These are phyloP conservation scores for Septoria linicola DNA, from an alignment of 2,329 filamentous ascomycete species.

Conservation along the genomic window DNA sequence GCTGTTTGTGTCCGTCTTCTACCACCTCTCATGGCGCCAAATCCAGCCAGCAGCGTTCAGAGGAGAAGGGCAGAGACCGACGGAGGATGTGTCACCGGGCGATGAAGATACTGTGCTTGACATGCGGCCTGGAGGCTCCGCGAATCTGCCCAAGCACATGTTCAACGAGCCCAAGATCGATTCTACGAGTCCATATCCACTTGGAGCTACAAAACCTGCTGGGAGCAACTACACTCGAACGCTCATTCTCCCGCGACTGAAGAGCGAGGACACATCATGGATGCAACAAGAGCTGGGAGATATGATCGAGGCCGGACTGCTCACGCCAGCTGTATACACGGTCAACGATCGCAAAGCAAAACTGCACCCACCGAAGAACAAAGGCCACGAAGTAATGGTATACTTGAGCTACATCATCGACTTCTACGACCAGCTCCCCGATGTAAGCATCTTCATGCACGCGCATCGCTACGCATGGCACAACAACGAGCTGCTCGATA, in stretches of 20 bases:
- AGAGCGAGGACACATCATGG: conserved; percentile 55
- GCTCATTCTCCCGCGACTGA: conserved; percentile 55
- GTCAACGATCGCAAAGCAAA: conserved; percentile 49
- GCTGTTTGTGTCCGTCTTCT: conserved; percentile 40
- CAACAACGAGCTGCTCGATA: conserved; percentile 53
- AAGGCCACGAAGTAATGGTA: conserved; percentile 63
- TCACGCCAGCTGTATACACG: conserved; percentile 52
- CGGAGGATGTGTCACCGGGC: conserved; percentile 22
- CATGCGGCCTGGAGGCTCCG: too few species aligned
- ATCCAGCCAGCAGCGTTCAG: conserved; percentile 44
- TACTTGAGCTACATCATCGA: conserved; percentile 63
- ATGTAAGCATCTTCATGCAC: conserved; percentile 62
- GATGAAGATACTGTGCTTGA: conserved; percentile 13
- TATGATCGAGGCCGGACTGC: conserved; percentile 33
- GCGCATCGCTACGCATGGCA: conserved; percentile 60
- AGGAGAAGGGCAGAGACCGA: conserved; percentile 38
- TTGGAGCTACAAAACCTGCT: conserved; percentile 43
- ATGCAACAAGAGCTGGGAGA: conserved; percentile 53
- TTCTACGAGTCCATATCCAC: conserved; percentile 29
- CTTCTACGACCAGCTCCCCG: conserved; percentile 59
- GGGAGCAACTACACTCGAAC: conserved; percentile 54
- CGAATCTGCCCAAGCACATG: conserved; percentile 2
- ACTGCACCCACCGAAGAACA: conserved; percentile 55
- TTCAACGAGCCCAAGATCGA: conserved; percentile 34
- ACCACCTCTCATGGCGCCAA: conserved; percentile 40